These are phyloP conservation scores for Colletotrichum lini DNA, from an alignment of 2,329 filamentous ascomycete species.

Conservation along the genomic window DNA sequence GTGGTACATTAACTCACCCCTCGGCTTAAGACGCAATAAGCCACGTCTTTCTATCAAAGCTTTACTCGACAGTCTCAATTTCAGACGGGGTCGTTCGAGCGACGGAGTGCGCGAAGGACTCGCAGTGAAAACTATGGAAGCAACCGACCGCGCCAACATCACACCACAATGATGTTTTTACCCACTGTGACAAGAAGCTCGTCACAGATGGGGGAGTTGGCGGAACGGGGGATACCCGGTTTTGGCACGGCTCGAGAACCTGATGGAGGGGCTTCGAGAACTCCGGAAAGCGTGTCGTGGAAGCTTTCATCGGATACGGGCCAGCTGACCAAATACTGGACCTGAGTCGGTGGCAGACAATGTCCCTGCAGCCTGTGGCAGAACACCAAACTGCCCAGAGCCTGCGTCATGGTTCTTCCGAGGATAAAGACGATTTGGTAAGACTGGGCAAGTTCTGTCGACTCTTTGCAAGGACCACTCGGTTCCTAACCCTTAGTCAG, in stretches of 20 bases:
- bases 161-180: slow-evolving; percentile 13
- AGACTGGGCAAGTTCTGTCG: neutral
- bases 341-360: slow-evolving; percentile 33
- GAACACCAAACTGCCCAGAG: slow-evolving; percentile 6
- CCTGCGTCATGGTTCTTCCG: slow-evolving; percentile 31
- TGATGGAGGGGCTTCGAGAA: slow-evolving; percentile 35
- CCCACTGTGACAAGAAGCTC: slow-evolving; percentile 29
- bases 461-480: slow-evolving; percentile 19
- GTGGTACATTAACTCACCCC: slow-evolving; percentile 12
- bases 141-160: neutral
- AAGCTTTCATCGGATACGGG: slow-evolving; percentile 27
- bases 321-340: neutral
- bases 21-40: neutral
- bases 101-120: neutral
- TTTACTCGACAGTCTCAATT: slow-evolving; percentile 12
- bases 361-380: slow-evolving; percentile 23
- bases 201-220: slow-evolving; percentile 22
- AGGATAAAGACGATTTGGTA: slow-evolving; percentile 10
- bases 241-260: slow-evolving; percentile 24
- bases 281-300: slow-evolving; percentile 5
- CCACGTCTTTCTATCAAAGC: slow-evolving; percentile 4
- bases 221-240: slow-evolving; percentile 28
- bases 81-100: neutral
- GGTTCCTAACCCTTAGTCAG: slow-evolving; percentile 10
- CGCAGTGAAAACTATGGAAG: neutral